These are phyloP conservation scores for Phytophthora pluvialis DNA, from an alignment of 352 stramenopile species.

Conservation along the genomic window DNA sequence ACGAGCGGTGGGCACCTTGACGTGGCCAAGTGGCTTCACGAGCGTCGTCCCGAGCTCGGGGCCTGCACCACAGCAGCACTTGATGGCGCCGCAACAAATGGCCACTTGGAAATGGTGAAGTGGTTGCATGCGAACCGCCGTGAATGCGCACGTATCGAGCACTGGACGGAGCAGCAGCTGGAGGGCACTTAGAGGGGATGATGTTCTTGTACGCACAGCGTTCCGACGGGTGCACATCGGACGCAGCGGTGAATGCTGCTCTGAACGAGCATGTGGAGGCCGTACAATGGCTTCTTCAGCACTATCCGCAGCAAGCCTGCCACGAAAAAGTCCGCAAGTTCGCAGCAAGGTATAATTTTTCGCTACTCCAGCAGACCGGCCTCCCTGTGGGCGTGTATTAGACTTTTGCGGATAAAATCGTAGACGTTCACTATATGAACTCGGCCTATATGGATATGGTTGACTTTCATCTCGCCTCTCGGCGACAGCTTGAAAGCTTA, in stretches of 20 bases:
- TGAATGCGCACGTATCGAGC: slow-evolving; percentile 36
- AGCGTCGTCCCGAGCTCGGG: slow-evolving; percentile 25
- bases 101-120: slow-evolving; percentile 32
- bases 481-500: background rate
- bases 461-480: background rate
- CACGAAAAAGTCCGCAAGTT: slow-evolving; percentile 37
- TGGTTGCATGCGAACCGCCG: slow-evolving; percentile 37
- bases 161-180: slow-evolving; percentile 39
- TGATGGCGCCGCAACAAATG: slow-evolving; percentile 39
- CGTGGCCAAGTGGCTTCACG: slow-evolving; percentile 43
- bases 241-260: slow-evolving; percentile 30
- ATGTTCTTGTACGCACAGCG: slow-evolving; percentile 40
- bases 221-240: slow-evolving; percentile 35
- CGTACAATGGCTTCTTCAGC: slow-evolving; percentile 42
- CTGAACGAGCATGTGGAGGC: slow-evolving; percentile 37
- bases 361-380: slow-evolving; percentile 30
- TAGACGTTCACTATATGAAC: background rate
- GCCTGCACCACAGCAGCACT: slow-evolving; percentile 39
- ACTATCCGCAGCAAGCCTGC: slow-evolving; percentile 34
- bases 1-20: slow-evolving; percentile 37
- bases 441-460: background rate
- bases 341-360: slow-evolving; percentile 39
- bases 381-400: slow-evolving; percentile 12
- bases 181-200: slow-evolving; percentile 42
- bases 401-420: background rate